Evolutionary conservation across 129 eudicot genomes (phyloP), one percentile per base, ranked within the genome.

Genomic region (Artemisia argyi): DNA sequence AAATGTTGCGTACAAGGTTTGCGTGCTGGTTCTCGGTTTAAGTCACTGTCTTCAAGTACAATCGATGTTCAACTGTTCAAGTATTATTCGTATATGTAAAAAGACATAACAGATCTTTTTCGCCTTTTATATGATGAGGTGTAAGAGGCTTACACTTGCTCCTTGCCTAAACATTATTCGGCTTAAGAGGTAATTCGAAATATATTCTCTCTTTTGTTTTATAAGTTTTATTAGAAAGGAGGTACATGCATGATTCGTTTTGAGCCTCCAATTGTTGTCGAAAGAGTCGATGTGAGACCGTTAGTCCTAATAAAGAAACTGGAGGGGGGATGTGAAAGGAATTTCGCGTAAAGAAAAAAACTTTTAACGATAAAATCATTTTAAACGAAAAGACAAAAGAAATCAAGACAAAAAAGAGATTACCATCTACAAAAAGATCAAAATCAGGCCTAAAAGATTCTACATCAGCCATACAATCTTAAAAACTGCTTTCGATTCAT

Each of bases 261-360:
- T 19, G 7, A 42, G 72, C 46, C 48, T 53, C 8, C 16, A 11
- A 39, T 35, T 53, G 42, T 30, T 39, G 53, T 19, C 54, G 55
- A 74, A 74, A 65, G 48, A 56, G 39, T 74, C 65, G 79, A 53
- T 46, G 68, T 60, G 76, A 24, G 60, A 48, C 20, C 12, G 68
- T 9, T 44, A 12, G 61, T 28, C 4, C 26, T 26, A 68, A 4
- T 30, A 47, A 39, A 56, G 26, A 20, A 53, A 68, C 62, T 4
- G 5, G 28, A 46, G 48, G 48, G 24, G 19, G 30, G 50, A 65
- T 65, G 64, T 52, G 72, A 39, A 74, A 52, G 47, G 78, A 53
- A 74, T 65, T 17, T 74, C 8, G 54, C 24, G 65, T 11, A 74
- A 62, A 59, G 57, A 22, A 10, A 24, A 59, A 0, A 18, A 7